Base-by-base conservation (phyloP, 169 alveolate species). In the Besnoitia besnoiti region DNA sequence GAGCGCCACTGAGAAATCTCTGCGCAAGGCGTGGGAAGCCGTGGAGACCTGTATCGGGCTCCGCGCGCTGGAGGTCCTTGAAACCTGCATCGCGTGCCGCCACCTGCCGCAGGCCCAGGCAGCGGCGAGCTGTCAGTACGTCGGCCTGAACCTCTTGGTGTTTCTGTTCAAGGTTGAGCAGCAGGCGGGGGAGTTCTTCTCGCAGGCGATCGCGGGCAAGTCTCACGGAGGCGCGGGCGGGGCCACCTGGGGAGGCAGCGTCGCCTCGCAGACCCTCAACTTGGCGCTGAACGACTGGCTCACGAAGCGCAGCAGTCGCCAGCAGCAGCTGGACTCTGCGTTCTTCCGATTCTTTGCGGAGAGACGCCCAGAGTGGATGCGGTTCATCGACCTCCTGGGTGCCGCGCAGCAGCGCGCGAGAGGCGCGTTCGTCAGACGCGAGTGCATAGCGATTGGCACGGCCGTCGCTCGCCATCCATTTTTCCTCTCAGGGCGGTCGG, bases 161-260 rank as follows among this genome's bases (percentile, higher is more conserved):
- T 55, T 39, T 40, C 8, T 77, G 59, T 77, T 77, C 21, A 37
- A 42, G 12, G 59, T 44, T 24, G 87, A 77, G 59, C 87, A 40
- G 87, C 87, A 77, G 59, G 47, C 21, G 12, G 87, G 59, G 4
- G 49, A 19, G 27, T 77, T 77, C 59, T 77, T 40, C 59, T 35
- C 39, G 80, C 80, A 33, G 80, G 42, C n/a, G 7, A 19, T 35
- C 80, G 59, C 50, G 21, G 80, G 80, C 3, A 7, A n/a, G 44
- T 7, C 80, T 37, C 44, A 5, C 80, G 44, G 40, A n/a, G 40
- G 2, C n/a, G 80, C 12, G 24, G 46, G 47, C n/a, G 67, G 67
- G 44, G 79, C 79, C 33, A 40, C 85, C 37, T 77, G 87, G 87
- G 59, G 44, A 4, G 87, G 87, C 50, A 77, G 87, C 87, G 87